These are phyloP conservation scores for Microcyclospora tardicrescens DNA, from an alignment of 2,329 filamentous ascomycete species.

Conservation along the genomic window DNA sequence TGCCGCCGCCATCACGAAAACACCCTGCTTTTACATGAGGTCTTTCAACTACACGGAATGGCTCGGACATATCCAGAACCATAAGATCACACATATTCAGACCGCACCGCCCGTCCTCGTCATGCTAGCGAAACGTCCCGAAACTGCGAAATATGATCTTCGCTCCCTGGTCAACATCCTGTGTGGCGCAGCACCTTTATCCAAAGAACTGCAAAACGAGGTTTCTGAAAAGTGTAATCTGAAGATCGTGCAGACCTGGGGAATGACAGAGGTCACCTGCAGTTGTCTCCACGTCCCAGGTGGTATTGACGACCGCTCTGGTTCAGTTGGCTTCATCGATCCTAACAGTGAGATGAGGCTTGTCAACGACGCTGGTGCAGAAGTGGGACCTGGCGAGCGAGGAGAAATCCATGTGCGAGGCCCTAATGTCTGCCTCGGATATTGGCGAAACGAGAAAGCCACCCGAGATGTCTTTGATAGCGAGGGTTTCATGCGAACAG, in stretches of 20 bases:
- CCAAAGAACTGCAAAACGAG: constrained; percentile 30
- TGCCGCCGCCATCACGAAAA: constrained; percentile 33
- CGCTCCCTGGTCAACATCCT: constrained; percentile 28
- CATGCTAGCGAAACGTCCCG: constrained; percentile 31
- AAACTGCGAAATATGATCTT: constrained; percentile 29
- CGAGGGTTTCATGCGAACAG: constrained; percentile 28
- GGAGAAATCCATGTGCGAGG: constrained; percentile 30
- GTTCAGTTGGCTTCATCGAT: constrained; percentile 27
- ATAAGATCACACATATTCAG: constrained; percentile 28
- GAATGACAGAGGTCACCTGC: constrained; percentile 28
- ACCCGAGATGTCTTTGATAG: constrained; percentile 25
- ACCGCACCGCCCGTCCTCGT: constrained; percentile 32
- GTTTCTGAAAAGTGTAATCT: constrained; percentile 23
- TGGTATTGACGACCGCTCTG: constrained; percentile 20
- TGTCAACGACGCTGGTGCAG: constrained; percentile 29
- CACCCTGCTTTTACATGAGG: constrained; percentile 32
- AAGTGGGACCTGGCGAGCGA: constrained; percentile 24
- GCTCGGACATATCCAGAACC: constrained; percentile 24
- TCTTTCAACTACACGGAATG: constrained; percentile 29
- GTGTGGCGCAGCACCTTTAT: constrained; percentile 31
- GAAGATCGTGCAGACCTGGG: constrained; percentile 27
- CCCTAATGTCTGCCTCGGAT: constrained; percentile 29
- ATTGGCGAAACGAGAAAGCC: constrained; percentile 29
- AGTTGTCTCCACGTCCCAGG: too few relatives aligned
- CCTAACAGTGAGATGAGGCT: constrained; percentile 28